Conservation (phyloP, 352 stramenopile species). For the Labyrinthula sp. region DNA sequence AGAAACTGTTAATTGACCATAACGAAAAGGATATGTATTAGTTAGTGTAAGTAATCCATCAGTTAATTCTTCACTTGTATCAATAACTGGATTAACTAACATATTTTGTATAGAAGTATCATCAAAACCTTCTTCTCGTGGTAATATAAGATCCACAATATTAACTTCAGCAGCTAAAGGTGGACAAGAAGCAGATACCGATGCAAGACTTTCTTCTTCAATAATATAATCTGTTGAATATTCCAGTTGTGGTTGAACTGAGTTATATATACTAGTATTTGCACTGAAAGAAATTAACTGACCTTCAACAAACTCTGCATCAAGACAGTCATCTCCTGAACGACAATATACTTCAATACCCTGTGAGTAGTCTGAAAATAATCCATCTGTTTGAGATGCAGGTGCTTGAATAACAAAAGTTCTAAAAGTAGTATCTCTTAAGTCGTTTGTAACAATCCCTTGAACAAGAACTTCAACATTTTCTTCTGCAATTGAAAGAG, state of each 20-base stretch:
- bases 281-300: slow-evolving; percentile 1
- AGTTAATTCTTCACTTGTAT: too few relatives aligned
- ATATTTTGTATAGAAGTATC: slow-evolving; percentile 14
- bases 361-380: too few relatives aligned
- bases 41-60: slow-evolving; percentile 21
- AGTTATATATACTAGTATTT: slow-evolving; percentile 4
- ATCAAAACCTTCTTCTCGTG: slow-evolving; percentile 1
- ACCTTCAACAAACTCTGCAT: slow-evolving; percentile 5
- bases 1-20: slow-evolving; percentile 10
- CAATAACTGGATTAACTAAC: slow-evolving; percentile 3
- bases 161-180: slow-evolving; percentile 13
- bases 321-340: neutral
- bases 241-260: neutral
- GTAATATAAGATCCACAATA: slow-evolving; percentile 7
- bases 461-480: too few relatives aligned
- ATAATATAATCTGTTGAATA: slow-evolving; percentile 4
- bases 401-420: slow-evolving; percentile 15
- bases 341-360: slow-evolving; percentile 26
- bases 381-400: neutral
- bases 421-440: neutral
- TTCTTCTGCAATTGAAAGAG: too few relatives aligned
- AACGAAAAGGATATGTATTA: slow-evolving; percentile 5
- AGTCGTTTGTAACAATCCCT: slow-evolving; percentile 11
- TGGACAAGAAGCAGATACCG: neutral
- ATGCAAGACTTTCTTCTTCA: neutral